Conservation (phyloP, 441 rosid species). For the Macaranga tanarius region DNA sequence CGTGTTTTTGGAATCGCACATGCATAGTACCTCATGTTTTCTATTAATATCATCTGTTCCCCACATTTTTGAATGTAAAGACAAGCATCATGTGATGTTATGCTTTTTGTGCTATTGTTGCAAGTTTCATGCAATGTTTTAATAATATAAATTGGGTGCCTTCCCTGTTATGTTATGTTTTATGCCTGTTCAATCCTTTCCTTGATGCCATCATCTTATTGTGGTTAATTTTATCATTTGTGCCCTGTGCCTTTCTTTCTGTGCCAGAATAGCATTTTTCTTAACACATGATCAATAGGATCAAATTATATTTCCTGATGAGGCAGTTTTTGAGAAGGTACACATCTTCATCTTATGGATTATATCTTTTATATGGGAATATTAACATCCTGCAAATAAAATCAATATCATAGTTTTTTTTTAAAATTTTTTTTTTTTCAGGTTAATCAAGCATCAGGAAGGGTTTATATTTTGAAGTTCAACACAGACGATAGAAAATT, state of each 20-base stretch:
- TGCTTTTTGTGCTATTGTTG: neutral
- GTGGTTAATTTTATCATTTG: neutral
- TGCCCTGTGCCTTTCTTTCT: neutral
- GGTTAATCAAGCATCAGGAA: conserved; percentile 85
- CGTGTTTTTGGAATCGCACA: neutral
- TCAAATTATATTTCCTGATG: conserved; percentile 90
- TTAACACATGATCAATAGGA: conserved; percentile 63
- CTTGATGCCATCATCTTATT: neutral
- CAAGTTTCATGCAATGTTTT: neutral
- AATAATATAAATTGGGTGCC: neutral
- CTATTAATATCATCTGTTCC: neutral
- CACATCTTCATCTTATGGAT: neutral
- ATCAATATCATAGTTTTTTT: neutral
- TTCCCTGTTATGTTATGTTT: too few species aligned
- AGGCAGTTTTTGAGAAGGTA: conserved; percentile 97
- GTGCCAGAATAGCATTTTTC: conserved; percentile 33
- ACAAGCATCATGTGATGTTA: neutral
- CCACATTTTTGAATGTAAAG: neutral
- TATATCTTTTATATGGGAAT: neutral
- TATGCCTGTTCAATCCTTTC: neutral
- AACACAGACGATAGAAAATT: conserved; percentile 79
- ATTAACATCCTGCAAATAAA: neutral
- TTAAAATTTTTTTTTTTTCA: conserved; percentile 27
- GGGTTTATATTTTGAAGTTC: conserved; percentile 89
- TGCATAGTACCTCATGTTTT: neutral